A percentile compares a stretch with the other conserved stretches of the same genome.
phyloP scores from a whole-genome alignment of 2,329 filamentous ascomycete species.

The Scytalidium sp. region DNA sequence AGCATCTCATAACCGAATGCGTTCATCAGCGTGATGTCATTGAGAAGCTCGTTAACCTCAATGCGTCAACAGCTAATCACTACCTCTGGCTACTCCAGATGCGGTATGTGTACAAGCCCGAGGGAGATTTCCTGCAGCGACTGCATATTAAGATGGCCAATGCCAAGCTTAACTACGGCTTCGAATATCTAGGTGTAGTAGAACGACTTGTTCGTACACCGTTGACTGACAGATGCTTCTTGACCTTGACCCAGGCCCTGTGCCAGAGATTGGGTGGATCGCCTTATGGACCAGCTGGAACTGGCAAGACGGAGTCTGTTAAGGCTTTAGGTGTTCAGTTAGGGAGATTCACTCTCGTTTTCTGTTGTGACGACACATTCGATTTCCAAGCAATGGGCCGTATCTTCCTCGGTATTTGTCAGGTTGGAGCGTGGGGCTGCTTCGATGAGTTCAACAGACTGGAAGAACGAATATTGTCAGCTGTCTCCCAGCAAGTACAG shows the following conservation, averaged over 20 bases:
- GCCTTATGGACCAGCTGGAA: slow-evolving; percentile 95
- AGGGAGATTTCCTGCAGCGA: slow-evolving; percentile 78
- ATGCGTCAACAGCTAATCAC: slow-evolving; percentile 73
- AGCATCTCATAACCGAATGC: slow-evolving; percentile 97
- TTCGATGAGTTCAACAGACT: slow-evolving; percentile 99
- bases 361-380: slow-evolving; percentile 99
- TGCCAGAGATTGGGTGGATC: slow-evolving; percentile 95
- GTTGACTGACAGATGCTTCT: slow-evolving; percentile 95
- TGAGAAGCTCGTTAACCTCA: slow-evolving; percentile 74
- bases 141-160: slow-evolving; percentile 96
- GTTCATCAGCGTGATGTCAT: slow-evolving; percentile 96
- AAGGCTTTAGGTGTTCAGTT: slow-evolving; percentile 96
- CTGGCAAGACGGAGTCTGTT: slow-evolving; percentile 98
- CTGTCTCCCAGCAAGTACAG: slow-evolving; percentile 98
- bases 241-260: slow-evolving; percentile 93
- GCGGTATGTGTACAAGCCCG: slow-evolving; percentile 85
- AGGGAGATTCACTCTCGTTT: slow-evolving; percentile 95
- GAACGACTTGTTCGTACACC: slow-evolving; percentile 96
- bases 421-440: slow-evolving; percentile 98
- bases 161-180: slow-evolving; percentile 90
- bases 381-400: slow-evolving; percentile 99
- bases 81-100: slow-evolving; percentile 95
- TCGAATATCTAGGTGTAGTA: slow-evolving; percentile 95
- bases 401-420: slow-evolving; percentile 98
- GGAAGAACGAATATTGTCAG: slow-evolving; percentile 94